These are phyloP conservation scores for Cyberlindnera japonica DNA, from an alignment of 805 yeast species.

Conservation along the genomic window DNA sequence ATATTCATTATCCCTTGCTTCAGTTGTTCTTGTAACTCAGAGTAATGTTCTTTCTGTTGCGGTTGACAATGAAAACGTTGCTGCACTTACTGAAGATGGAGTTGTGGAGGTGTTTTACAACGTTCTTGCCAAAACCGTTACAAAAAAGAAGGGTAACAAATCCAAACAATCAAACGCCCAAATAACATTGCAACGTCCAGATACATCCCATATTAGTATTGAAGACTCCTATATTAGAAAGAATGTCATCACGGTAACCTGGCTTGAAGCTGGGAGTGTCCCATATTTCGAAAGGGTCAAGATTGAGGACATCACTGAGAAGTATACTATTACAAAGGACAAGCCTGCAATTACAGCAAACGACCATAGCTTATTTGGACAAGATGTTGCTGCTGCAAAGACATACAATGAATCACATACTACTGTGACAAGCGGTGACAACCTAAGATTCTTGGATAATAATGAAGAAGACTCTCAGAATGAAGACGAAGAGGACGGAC, in stretches of 20 bases:
- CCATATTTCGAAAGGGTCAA: constrained; percentile 54
- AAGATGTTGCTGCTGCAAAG: constrained; percentile 49
- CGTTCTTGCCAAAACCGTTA: constrained; percentile 38
- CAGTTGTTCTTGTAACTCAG: constrained; percentile 69
- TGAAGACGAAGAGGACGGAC: constrained; percentile 38
- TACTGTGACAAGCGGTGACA: constrained; percentile 59
- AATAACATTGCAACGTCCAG: constrained; percentile 47
- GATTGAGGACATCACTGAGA: constrained; percentile 39
- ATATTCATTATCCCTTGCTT: constrained; percentile 42
- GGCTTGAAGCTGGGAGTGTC: constrained; percentile 59
- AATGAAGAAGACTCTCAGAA: constrained; percentile 33
- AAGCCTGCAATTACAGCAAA: constrained; percentile 40
- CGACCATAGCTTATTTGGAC: constrained; percentile 38
- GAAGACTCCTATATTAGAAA: constrained; percentile 29
- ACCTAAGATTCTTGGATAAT: constrained; percentile 51
- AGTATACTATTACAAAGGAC: constrained; percentile 29
- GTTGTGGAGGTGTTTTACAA: constrained; percentile 64
- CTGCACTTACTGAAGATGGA: constrained; percentile 74
- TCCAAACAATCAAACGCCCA: constrained; percentile 49
- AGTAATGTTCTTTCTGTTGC: constrained; percentile 51
- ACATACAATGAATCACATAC: constrained; percentile 60
- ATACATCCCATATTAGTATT: constrained; percentile 26
- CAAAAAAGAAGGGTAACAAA: constrained; percentile 46
- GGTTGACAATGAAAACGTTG: constrained; percentile 36
- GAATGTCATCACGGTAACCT: constrained; percentile 42